phyloP scores from a whole-genome alignment of 208 protist genomes.

The Naegleria fowleri region DNA sequence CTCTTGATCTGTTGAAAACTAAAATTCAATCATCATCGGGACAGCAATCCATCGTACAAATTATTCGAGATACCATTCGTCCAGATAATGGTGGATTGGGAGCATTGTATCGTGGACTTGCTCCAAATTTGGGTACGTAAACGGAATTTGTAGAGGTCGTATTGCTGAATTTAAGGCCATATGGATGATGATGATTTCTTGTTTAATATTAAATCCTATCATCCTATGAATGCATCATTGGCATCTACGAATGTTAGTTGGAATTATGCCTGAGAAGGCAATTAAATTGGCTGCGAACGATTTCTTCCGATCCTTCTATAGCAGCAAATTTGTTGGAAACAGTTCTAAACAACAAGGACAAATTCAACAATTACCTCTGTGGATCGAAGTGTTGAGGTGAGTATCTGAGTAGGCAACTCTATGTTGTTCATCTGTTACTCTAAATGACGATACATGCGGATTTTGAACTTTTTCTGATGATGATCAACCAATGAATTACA shows the following conservation, averaged over 20 bases:
- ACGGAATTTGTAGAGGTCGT: no score
- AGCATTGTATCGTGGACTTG: background rate
- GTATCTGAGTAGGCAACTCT: background rate
- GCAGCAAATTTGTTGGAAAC: background rate
- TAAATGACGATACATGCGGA: background rate
- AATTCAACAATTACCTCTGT: background rate
- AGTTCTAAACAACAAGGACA: background rate
- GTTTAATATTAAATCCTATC: no score
- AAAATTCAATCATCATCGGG: background rate
- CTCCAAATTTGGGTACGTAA: background rate
- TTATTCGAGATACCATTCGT: background rate
- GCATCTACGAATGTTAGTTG: background rate
- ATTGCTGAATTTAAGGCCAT: no score
- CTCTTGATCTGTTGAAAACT: background rate
- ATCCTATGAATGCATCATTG: no score
- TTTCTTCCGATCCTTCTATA: background rate
- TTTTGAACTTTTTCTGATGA: background rate
- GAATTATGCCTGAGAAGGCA: conserved; percentile 18
- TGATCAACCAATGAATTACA: no score
- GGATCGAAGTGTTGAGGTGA: background rate
- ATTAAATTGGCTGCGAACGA: conserved; percentile 17
- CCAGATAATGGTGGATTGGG: background rate
- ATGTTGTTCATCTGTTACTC: no score
- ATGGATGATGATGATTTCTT: no score
- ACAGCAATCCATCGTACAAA: background rate